phyloP scores from a whole-genome alignment of 108 stramenopile genomes.

The Skeletonema grethae region DNA sequence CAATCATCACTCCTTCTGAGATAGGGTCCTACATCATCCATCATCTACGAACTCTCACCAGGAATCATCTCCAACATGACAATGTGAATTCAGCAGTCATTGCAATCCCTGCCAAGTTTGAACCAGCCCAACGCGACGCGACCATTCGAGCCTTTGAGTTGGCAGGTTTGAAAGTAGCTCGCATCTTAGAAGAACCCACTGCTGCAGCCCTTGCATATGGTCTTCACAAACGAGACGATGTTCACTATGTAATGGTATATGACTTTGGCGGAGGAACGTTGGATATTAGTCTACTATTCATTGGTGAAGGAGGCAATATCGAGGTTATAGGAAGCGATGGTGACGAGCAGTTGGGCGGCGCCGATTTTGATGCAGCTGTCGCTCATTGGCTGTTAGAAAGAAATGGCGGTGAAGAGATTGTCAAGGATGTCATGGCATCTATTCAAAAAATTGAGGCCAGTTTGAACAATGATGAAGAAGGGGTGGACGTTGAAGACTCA shows the following conservation, averaged over 20 bases:
- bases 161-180: slow-evolving; percentile 85
- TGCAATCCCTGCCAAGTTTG: slow-evolving; percentile 96
- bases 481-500: slow-evolving; percentile 56
- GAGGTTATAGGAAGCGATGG: slow-evolving; percentile 94
- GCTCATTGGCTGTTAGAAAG: slow-evolving; percentile 58
- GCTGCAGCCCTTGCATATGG: slow-evolving; percentile 98
- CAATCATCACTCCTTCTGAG: slow-evolving; percentile 64
- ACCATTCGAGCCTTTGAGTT: slow-evolving; percentile 78
- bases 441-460: slow-evolving; percentile 25
- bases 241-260: slow-evolving; percentile 96
- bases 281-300: slow-evolving; percentile 92
- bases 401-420: slow-evolving; percentile 24
- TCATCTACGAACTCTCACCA: slow-evolving; percentile 72
- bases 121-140: slow-evolving; percentile 78
- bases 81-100: slow-evolving; percentile 93
- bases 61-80: slow-evolving; percentile 81
- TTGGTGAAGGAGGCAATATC: slow-evolving; percentile 88
- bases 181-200: slow-evolving; percentile 92
- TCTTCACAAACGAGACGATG: slow-evolving; percentile 89
- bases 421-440: slow-evolving; percentile 27
- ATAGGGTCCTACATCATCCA: slow-evolving; percentile 79
- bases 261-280: slow-evolving; percentile 98
- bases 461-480: slow-evolving; percentile 1
- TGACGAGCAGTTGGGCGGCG: slow-evolving; percentile 88
- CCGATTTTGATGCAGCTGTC: slow-evolving; percentile 91